A percentile compares a stretch with the other conserved stretches of the same genome.
Evolutionary conservation across 2,329 filamentous ascomycete genomes (phyloP).

Genomic region (Chaetomiaceae sp.): DNA sequence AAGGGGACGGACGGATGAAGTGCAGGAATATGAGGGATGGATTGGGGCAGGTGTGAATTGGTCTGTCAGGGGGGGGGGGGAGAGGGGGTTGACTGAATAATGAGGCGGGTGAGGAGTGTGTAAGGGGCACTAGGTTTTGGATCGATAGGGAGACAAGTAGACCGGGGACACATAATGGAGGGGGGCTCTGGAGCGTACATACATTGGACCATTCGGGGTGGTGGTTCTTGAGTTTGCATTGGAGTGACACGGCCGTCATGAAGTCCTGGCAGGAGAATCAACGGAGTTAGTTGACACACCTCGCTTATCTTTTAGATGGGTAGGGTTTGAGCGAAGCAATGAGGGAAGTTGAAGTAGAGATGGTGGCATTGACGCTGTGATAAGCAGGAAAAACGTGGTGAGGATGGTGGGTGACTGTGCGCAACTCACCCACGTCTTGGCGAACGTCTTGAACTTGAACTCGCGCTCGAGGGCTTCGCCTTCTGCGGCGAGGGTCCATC

Average conservation of each 20-base stretch:
- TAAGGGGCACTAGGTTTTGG: too few relatives aligned
- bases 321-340: not conserved
- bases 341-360: too few relatives aligned
- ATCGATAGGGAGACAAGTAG: too few relatives aligned
- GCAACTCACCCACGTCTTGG: slow-evolving; percentile 53
- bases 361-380: too few relatives aligned
- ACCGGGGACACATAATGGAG: not conserved
- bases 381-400: too few relatives aligned
- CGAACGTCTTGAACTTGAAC: slow-evolving; percentile 62
- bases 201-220: slow-evolving; percentile 77
- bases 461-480: slow-evolving; percentile 55
- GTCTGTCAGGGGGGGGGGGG: slow-evolving; percentile 31
- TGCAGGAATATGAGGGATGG: too few relatives aligned
- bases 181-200: slow-evolving; percentile 6
- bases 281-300: too few relatives aligned
- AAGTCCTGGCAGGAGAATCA: slow-evolving; percentile 54
- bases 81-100: not conserved
- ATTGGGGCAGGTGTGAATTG: slow-evolving; percentile 42
- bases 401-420: not conserved
- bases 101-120: not conserved
- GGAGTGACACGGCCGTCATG: slow-evolving; percentile 66
- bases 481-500: slow-evolving; percentile 48
- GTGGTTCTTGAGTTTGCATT: slow-evolving; percentile 65
- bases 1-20: too few relatives aligned
- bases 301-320: too few relatives aligned